phyloP scores from a whole-genome alignment of 202 grass and related monocot species.

The Carex sylvatica region DNA sequence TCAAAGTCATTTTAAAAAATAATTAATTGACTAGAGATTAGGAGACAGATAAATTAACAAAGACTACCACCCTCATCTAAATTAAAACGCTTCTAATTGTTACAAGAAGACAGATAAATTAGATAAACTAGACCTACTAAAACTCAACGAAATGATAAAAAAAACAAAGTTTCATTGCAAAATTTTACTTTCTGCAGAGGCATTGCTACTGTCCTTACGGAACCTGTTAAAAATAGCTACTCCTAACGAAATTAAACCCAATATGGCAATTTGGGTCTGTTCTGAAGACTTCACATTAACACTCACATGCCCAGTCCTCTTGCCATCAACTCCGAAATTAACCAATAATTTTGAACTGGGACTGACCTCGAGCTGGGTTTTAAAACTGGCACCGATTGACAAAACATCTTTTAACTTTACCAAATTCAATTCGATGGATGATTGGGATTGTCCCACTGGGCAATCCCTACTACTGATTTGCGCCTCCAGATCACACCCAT shows the following conservation, averaged over 20 bases:
- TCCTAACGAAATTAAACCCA: slow-evolving; percentile 53
- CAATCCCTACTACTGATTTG: slow-evolving; percentile 45
- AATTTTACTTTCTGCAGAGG: slow-evolving; percentile 13
- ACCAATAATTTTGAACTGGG: slow-evolving; percentile 48
- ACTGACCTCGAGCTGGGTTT: slow-evolving; percentile 56
- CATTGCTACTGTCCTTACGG: neutral
- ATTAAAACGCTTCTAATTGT: slow-evolving; percentile 5
- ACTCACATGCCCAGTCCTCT: slow-evolving; percentile 51
- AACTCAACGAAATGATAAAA: neutral
- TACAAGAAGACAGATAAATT: neutral
- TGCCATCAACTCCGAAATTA: slow-evolving; percentile 66
- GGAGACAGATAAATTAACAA: neutral
- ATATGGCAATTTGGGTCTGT: slow-evolving; percentile 54
- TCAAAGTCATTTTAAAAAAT: neutral
- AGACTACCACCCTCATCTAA: neutral
- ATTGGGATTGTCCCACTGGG: slow-evolving; percentile 41
- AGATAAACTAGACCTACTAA: slow-evolving; percentile 1
- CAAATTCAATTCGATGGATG: slow-evolving; percentile 58
- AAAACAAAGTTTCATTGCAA: slow-evolving; percentile 5
- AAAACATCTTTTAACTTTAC: slow-evolving; percentile 61
- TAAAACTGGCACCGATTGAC: slow-evolving; percentile 51
- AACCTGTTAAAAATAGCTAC: slow-evolving; percentile 31
- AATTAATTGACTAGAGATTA: neutral
- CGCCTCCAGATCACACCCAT: slow-evolving; percentile 56
- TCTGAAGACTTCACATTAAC: slow-evolving; percentile 65